Conservation (phyloP, 306 rosid species). For the Luffa acutangula region DNA sequence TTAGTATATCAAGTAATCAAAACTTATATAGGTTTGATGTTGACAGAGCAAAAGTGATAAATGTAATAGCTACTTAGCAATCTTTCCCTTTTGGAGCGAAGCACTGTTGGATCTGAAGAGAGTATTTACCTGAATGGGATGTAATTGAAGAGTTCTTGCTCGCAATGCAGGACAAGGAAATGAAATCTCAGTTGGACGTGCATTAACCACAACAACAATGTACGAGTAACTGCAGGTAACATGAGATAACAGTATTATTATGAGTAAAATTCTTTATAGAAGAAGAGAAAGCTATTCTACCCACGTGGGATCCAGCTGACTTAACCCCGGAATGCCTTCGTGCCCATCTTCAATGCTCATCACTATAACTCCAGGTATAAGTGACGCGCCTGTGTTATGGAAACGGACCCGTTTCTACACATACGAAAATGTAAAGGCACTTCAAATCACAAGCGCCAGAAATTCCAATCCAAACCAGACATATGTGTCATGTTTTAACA, state of each 20-base stretch:
- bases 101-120: background rate
- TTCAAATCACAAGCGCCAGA: background rate
- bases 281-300: slow-evolving; percentile 20
- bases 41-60: background rate
- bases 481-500: background rate
- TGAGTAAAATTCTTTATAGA: slow-evolving; percentile 2
- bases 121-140: slow-evolving; percentile 69
- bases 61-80: background rate
- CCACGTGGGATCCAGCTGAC: slow-evolving; percentile 84
- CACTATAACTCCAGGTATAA: slow-evolving; percentile 55
- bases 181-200: slow-evolving; percentile 60
- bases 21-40: background rate
- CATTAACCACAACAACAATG: slow-evolving; percentile 64
- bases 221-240: slow-evolving; percentile 50
- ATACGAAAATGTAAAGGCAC: background rate
- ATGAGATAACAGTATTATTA: slow-evolving; percentile 13
- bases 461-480: background rate
- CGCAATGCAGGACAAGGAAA: slow-evolving; percentile 38
- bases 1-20: background rate
- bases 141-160: slow-evolving; percentile 55
- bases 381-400: slow-evolving; percentile 65
- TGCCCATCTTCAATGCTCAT: slow-evolving; percentile 95
- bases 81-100: background rate
- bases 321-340: slow-evolving; percentile 54
- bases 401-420: slow-evolving; percentile 57